phyloP scores from a whole-genome alignment of 345 rosid species.

The Hibiscus syriacus region DNA sequence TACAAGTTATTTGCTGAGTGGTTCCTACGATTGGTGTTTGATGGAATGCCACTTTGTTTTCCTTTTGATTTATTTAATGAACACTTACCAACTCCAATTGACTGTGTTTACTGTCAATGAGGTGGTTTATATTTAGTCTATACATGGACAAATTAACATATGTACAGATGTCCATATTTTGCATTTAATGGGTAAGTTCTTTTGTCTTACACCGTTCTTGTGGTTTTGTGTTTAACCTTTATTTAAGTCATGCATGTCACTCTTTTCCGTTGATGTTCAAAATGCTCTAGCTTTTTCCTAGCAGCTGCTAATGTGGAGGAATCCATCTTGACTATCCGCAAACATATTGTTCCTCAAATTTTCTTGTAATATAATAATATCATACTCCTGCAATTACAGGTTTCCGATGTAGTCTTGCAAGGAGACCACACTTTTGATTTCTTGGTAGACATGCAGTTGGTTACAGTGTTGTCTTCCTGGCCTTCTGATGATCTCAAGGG shows the following conservation, averaged over 20 bases:
- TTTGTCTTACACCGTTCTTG: not conserved
- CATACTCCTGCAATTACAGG: constrained; percentile 49
- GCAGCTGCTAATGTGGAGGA: not conserved
- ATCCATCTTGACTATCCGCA: not conserved
- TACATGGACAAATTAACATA: not conserved
- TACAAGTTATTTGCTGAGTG: not conserved
- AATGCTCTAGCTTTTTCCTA: not conserved
- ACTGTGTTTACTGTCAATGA: not conserved
- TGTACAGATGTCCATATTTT: not conserved
- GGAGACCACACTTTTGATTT: constrained; percentile 63
- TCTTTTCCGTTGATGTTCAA: not conserved
- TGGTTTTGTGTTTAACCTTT: not conserved
- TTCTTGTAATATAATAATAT: constrained; percentile 13
- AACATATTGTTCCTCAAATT: not conserved
- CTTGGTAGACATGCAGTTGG: constrained; percentile 73
- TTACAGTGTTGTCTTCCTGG: constrained; percentile 53
- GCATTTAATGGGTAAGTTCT: not conserved
- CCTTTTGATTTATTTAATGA: not conserved
- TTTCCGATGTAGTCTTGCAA: constrained; percentile 74
- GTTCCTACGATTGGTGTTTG: not conserved
- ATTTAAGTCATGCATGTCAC: not conserved
- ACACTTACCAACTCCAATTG: not conserved
- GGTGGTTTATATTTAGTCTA: not conserved
- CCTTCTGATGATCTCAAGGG: constrained; percentile 61
- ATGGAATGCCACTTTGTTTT: not conserved